Percentiles rank a stretch among this genome's conserved stretches.
Conservation (phyloP, 108 stramenopile species). For the Discostella stelligeroides region DNA sequence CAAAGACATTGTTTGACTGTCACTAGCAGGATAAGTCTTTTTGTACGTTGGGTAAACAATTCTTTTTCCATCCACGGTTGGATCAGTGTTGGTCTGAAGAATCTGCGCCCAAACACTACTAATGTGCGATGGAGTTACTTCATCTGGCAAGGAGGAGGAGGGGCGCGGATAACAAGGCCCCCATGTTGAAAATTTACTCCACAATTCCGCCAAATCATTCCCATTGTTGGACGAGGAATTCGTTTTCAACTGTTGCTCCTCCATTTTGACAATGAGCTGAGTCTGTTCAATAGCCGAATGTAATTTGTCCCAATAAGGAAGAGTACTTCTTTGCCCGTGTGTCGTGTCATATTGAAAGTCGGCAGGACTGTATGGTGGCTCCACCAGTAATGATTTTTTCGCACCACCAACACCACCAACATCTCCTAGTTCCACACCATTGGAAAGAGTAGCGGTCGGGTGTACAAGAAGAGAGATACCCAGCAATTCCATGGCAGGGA, state of each 20-base stretch:
- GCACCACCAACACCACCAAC: neutral
- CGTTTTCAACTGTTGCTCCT: neutral
- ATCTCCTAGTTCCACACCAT: no score
- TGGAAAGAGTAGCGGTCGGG: no score
- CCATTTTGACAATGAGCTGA: neutral
- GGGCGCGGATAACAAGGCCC: constrained; percentile 44
- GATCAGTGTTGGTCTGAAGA: constrained; percentile 8
- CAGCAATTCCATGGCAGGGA: constrained; percentile 3
- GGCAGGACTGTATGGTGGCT: constrained; percentile 1
- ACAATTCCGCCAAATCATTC: constrained; percentile 1
- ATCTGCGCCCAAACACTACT: constrained; percentile 12
- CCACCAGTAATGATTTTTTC: neutral
- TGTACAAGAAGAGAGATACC: no score
- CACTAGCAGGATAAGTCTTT: constrained; percentile 5
- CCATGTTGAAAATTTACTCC: constrained; percentile 26
- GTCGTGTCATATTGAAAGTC: constrained; percentile 3
- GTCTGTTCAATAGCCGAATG: constrained; percentile 2
- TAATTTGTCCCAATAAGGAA: constrained; percentile 2
- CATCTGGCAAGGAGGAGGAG: neutral
- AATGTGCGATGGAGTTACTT: neutral
- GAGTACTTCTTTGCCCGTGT: neutral
- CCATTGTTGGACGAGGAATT: neutral
- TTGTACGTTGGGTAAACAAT: constrained; percentile 10
- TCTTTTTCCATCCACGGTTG: neutral
- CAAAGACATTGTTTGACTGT: neutral